These are phyloP conservation scores for Panicum virgatum DNA, from an alignment of 202 grass and related monocot genomes.

Conservation along the genomic window DNA sequence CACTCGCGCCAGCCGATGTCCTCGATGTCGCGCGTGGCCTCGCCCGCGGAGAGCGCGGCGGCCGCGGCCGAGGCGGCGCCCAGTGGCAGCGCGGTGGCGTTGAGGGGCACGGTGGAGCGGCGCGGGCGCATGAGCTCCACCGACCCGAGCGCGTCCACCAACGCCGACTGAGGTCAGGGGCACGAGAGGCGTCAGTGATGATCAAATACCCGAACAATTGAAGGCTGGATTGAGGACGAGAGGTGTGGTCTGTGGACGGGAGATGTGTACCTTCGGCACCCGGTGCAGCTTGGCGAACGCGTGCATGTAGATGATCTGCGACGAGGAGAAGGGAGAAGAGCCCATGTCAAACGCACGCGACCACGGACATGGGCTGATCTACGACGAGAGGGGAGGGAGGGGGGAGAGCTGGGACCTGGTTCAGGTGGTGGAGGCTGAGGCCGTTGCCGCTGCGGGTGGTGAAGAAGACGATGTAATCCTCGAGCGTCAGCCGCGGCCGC, in stretches of 20 bases:
- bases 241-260: background rate
- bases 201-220: background rate
- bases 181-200: background rate
- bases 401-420: slow-evolving; percentile 19
- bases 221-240: background rate
- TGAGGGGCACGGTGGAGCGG: slow-evolving; percentile 45
- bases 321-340: background rate
- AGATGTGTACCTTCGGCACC: slow-evolving; percentile 16
- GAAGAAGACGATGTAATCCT: slow-evolving; percentile 70
- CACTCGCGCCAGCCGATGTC: slow-evolving; percentile 65
- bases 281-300: slow-evolving; percentile 35
- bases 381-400: background rate
- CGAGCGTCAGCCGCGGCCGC: slow-evolving; percentile 50
- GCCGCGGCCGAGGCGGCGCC: background rate
- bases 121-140: slow-evolving; percentile 52
- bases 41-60: slow-evolving; percentile 41
- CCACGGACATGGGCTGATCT: background rate
- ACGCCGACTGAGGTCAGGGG: slow-evolving; percentile 18
- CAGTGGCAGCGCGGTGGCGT: slow-evolving; percentile 24
- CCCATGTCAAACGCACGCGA: background rate
- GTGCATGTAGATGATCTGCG: slow-evolving; percentile 60
- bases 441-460: slow-evolving; percentile 41
- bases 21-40: slow-evolving; percentile 40
- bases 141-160: slow-evolving; percentile 45
- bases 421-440: slow-evolving; percentile 40